phyloP scores from a whole-genome alignment of 352 stramenopile genomes.

The Blastocystis sp. region DNA sequence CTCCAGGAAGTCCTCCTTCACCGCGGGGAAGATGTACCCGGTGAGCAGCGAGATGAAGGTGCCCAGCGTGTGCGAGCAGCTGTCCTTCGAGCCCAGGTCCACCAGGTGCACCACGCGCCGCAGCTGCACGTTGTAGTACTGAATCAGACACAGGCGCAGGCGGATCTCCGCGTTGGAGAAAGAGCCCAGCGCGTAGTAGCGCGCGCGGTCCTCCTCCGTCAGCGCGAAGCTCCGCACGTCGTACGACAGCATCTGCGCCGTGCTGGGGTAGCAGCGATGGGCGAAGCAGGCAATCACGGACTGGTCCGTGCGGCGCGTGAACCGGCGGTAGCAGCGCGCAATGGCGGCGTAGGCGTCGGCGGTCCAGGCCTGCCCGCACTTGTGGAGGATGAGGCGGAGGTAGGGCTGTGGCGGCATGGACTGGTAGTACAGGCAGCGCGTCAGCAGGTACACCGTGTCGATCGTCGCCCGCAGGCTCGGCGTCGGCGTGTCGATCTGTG shows the following conservation, averaged over 20 bases:
- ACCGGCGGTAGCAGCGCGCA: background rate
- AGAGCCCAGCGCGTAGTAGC: slow-evolving; percentile 39
- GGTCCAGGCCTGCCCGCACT: background rate
- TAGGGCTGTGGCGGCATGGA: slow-evolving; percentile 4
- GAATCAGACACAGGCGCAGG: slow-evolving; percentile 32
- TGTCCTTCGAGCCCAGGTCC: background rate
- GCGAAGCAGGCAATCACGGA: background rate
- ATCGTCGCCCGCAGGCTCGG: background rate
- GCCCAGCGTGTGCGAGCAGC: slow-evolving; percentile 11
- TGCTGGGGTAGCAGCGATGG: background rate
- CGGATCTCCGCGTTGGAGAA: slow-evolving; percentile 21
- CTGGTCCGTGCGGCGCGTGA: slow-evolving; percentile 16
- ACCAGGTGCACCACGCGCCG: slow-evolving; percentile 54
- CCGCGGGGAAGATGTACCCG: slow-evolving; percentile 57
- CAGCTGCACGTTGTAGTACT: slow-evolving; percentile 60
- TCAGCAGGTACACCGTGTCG: slow-evolving; percentile 47
- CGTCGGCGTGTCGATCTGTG: slow-evolving; percentile 77
- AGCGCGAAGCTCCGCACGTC: slow-evolving; percentile 11
- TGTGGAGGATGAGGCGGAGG: background rate
- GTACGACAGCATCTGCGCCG: slow-evolving; percentile 1
- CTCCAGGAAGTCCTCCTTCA: slow-evolving; percentile 66
- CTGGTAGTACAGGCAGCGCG: slow-evolving; percentile 26
- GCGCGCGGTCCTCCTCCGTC: slow-evolving; percentile 48
- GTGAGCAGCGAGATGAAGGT: slow-evolving; percentile 17
- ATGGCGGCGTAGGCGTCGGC: background rate